Conservation (phyloP, 495 filamentous ascomycete genomes). For the Penicillium goetzii region DNA sequence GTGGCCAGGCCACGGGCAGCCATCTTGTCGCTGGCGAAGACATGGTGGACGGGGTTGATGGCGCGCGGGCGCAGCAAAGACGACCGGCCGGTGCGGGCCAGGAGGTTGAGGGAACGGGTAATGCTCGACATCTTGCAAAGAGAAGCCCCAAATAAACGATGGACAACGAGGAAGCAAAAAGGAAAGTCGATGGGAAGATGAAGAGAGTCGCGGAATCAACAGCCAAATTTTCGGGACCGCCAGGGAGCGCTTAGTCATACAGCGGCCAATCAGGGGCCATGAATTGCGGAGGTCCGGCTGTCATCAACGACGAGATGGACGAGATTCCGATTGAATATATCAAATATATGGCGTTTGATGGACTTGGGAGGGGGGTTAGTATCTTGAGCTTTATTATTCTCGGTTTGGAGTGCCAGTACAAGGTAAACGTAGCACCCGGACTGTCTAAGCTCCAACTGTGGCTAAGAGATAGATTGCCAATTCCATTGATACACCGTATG, state of each 20-base stretch:
- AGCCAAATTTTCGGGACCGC: constrained; percentile 45
- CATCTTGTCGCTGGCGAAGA: constrained; percentile 68
- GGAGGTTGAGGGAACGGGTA: constrained; percentile 66
- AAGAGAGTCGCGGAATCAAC: constrained; percentile 34
- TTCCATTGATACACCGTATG: neutral
- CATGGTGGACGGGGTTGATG: constrained; percentile 71
- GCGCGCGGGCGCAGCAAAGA: constrained; percentile 62
- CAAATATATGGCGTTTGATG: neutral
- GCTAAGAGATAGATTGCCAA: neutral
- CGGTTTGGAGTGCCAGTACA: neutral
- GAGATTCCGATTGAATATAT: neutral
- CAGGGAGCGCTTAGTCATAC: constrained; percentile 47
- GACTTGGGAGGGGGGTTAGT: too few relatives aligned
- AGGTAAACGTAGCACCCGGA: neutral
- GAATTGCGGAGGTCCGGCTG: constrained; percentile 44
- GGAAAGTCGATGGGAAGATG: constrained; percentile 35
- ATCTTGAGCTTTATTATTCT: neutral
- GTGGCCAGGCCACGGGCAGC: constrained; percentile 72
- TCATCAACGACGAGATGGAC: constrained; percentile 11
- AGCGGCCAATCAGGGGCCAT: constrained; percentile 39
- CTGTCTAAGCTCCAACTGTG: neutral
- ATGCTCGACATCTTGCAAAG: constrained; percentile 65
- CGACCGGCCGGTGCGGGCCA: constrained; percentile 68
- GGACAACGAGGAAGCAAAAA: constrained; percentile 40
- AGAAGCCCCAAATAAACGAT: constrained; percentile 39